Percentiles rank a stretch among this genome's conserved stretches.
These are phyloP conservation scores for Maudiozyma humilis DNA, from an alignment of 1,139 yeast genomes.

Conservation along the genomic window DNA sequence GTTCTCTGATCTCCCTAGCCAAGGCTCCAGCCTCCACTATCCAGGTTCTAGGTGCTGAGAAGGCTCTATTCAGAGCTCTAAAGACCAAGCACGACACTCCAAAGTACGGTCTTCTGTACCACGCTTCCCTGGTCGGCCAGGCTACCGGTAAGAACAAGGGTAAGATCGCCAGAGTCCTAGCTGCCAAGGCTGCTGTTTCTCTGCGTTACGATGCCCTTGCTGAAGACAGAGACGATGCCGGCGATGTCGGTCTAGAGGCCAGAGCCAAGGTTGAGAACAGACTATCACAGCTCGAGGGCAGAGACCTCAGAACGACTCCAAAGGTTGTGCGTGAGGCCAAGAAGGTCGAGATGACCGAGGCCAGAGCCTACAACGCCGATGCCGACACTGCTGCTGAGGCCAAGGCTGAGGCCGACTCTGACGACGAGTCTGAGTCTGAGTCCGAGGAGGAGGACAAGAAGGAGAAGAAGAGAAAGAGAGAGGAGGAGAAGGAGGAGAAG, in stretches of 20 bases:
- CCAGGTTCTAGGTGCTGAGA: slow-evolving; percentile 98
- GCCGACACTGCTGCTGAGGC: slow-evolving; percentile 61
- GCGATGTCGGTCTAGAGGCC: slow-evolving; percentile 85
- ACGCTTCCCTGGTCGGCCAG: slow-evolving; percentile 94
- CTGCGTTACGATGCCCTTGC: slow-evolving; percentile 93
- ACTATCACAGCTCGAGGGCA: slow-evolving; percentile 91
- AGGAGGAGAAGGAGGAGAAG: slow-evolving; percentile 35
- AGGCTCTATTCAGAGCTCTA: slow-evolving; percentile 95
- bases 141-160: slow-evolving; percentile 98
- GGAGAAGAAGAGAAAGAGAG: slow-evolving; percentile 30
- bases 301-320: slow-evolving; percentile 77
- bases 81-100: slow-evolving; percentile 98
- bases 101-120: slow-evolving; percentile 93
- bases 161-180: slow-evolving; percentile 95
- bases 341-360: slow-evolving; percentile 76
- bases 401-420: slow-evolving; percentile 43
- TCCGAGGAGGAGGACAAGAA: slow-evolving; percentile 29
- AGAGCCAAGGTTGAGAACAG: slow-evolving; percentile 92
- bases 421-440: slow-evolving; percentile 39
- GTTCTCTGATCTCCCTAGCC: slow-evolving; percentile 86
- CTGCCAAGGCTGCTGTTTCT: slow-evolving; percentile 97
- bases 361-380: slow-evolving; percentile 86
- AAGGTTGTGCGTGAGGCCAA: slow-evolving; percentile 67
- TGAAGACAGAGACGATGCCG: slow-evolving; percentile 93
- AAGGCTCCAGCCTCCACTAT: slow-evolving; percentile 98